Percentiles rank a stretch among this genome's conserved stretches.
These are phyloP conservation scores for Raphanus raphanistrum DNA, from an alignment of 345 rosid genomes.

Conservation along the genomic window DNA sequence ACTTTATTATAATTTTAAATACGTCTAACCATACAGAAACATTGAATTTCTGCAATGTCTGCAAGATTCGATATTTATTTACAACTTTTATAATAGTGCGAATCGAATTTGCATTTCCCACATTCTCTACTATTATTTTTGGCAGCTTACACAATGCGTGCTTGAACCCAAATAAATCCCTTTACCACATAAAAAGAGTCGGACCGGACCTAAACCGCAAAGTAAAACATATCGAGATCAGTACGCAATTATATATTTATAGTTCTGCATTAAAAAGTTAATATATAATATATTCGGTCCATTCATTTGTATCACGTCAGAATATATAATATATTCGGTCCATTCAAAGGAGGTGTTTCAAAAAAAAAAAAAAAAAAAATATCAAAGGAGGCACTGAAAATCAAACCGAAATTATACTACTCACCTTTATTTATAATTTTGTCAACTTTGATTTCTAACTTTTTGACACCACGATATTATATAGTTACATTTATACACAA, in stretches of 20 bases:
- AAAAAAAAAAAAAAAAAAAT: too few species aligned
- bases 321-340: slow-evolving; percentile 12
- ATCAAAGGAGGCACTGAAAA: not conserved
- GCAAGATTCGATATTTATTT: slow-evolving; percentile 18
- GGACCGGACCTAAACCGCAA: not conserved
- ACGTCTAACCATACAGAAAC: slow-evolving; percentile 24
- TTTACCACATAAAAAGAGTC: not conserved
- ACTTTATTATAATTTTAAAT: not conserved
- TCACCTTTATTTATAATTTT: not conserved
- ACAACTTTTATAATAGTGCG: slow-evolving; percentile 3
- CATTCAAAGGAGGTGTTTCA: slow-evolving; percentile 20
- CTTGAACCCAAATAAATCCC: not conserved
- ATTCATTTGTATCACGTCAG: slow-evolving; percentile 20
- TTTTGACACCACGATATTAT: not conserved
- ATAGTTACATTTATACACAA: not conserved
- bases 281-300: not conserved
- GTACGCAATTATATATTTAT: not conserved
- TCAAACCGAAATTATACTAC: not conserved
- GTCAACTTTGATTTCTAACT: not conserved
- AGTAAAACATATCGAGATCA: not conserved
- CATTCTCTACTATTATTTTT: not conserved
- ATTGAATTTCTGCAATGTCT: slow-evolving; percentile 16
- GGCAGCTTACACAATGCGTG: not conserved
- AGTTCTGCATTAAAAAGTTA: not conserved
- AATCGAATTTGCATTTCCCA: slow-evolving; percentile 15